Conservation (phyloP, 1,139 yeast species). For the Geotrichum armillariae region DNA sequence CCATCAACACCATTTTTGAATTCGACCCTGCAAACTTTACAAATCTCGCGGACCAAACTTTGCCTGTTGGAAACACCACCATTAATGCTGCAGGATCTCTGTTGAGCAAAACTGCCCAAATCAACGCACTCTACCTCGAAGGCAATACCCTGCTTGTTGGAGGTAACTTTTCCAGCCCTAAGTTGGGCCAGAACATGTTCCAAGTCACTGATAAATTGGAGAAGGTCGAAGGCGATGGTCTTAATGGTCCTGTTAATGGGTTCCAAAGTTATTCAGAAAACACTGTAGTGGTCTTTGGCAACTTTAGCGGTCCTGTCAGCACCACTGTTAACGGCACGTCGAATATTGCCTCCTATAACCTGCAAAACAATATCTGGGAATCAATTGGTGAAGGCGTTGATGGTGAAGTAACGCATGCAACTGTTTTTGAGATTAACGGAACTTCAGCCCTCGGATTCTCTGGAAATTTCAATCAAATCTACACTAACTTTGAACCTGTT, state of each 20-base stretch:
- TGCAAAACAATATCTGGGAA: constrained; percentile 28
- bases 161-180: constrained; percentile 52
- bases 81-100: constrained; percentile 59
- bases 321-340: constrained; percentile 17
- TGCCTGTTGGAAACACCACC: constrained; percentile 64
- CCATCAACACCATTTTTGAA: constrained; percentile 76
- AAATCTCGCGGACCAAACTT: constrained; percentile 23
- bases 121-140: constrained; percentile 16
- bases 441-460: constrained; percentile 44
- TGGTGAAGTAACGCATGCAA: constrained; percentile 34
- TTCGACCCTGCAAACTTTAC: constrained; percentile 73
- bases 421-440: constrained; percentile 30
- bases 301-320: constrained; percentile 38
- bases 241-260: constrained; percentile 41
- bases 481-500: constrained; percentile 18
- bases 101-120: constrained; percentile 22
- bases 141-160: constrained; percentile 42
- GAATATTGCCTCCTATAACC: constrained; percentile 32
- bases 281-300: constrained; percentile 41
- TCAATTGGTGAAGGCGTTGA: constrained; percentile 32
- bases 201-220: constrained; percentile 37
- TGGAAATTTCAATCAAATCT: constrained; percentile 28
- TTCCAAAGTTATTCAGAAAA: constrained; percentile 23
- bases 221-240: constrained; percentile 31
- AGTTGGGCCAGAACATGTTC: constrained; percentile 25